Evolutionary conservation across 2,329 filamentous ascomycete genomes (phyloP).

Genomic region (Aspergillus candidus): DNA sequence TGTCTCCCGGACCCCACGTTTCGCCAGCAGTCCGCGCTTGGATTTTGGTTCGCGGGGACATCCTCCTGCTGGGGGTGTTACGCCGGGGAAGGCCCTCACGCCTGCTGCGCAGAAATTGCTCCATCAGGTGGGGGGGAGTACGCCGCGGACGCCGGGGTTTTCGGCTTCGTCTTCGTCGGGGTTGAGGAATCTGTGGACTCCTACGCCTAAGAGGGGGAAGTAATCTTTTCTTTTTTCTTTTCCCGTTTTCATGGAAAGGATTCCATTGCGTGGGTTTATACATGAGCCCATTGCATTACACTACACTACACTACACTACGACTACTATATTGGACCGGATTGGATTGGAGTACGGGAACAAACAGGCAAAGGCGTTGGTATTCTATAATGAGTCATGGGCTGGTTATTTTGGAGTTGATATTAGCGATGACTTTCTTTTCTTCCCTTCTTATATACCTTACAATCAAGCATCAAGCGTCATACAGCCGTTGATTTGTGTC

Average conservation of each 20-base stretch:
- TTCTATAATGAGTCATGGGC: no score
- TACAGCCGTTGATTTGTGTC: no score
- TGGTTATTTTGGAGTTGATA: no score
- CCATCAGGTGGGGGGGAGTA: slow-evolving; percentile 30
- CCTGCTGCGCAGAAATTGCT: slow-evolving; percentile 41
- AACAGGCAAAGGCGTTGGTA: no score
- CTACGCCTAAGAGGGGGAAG: slow-evolving; percentile 26
- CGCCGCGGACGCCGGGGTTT: slow-evolving; percentile 19
- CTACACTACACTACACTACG: no score
- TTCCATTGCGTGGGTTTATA: no score
- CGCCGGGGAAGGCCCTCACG: slow-evolving; percentile 34
- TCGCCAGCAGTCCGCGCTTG: slow-evolving; percentile 36
- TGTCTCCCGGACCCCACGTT: slow-evolving; percentile 27
- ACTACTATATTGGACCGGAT: no score
- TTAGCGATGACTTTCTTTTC: no score
- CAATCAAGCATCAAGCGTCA: no score
- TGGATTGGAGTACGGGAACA: no score
- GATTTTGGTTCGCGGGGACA: slow-evolving; percentile 23
- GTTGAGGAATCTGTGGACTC: slow-evolving; percentile 37
- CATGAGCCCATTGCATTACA: no score
- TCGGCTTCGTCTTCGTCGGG: slow-evolving; percentile 12
- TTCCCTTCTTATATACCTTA: no score
- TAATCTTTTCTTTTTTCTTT: neutral
- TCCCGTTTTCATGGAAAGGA: neutral
- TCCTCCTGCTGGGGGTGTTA: neutral